These are phyloP conservation scores for Diutina neorugosa DNA, from an alignment of 1,139 yeast species.

Conservation along the genomic window DNA sequence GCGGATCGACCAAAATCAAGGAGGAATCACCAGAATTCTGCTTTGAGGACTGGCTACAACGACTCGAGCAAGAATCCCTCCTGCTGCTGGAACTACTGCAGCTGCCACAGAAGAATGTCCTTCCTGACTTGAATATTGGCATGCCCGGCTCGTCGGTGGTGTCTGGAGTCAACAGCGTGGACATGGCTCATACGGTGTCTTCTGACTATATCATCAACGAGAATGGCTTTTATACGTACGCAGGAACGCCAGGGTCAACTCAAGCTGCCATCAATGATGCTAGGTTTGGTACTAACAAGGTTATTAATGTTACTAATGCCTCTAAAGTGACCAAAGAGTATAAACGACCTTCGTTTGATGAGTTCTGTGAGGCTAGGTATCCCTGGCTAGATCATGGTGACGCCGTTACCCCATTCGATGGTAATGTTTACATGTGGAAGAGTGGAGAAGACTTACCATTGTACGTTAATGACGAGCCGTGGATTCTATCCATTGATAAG, in stretches of 20 bases:
- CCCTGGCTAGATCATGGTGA: background rate
- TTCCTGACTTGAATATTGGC: background rate
- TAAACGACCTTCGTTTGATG: background rate
- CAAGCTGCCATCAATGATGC: background rate
- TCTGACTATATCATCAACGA: background rate
- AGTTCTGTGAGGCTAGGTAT: background rate
- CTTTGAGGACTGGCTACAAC: background rate
- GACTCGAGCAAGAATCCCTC: background rate
- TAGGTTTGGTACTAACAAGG: background rate
- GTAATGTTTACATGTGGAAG: background rate
- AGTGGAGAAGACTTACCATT: background rate
- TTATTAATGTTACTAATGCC: background rate
- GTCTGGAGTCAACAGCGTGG: too few species aligned
- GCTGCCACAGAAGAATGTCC: background rate
- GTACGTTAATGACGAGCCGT: background rate
- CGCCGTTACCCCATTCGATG: background rate
- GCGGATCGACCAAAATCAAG: background rate
- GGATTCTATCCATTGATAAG: background rate
- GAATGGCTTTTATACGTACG: background rate
- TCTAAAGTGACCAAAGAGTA: background rate
- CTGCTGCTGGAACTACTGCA: background rate
- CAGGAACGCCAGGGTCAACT: background rate
- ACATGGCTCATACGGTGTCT: background rate
- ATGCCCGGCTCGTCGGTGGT: background rate
- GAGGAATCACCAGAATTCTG: background rate